These are phyloP conservation scores for Moesziomyces sp. DNA, from an alignment of 1,284 basidiomycete genomes.

Conservation along the genomic window DNA sequence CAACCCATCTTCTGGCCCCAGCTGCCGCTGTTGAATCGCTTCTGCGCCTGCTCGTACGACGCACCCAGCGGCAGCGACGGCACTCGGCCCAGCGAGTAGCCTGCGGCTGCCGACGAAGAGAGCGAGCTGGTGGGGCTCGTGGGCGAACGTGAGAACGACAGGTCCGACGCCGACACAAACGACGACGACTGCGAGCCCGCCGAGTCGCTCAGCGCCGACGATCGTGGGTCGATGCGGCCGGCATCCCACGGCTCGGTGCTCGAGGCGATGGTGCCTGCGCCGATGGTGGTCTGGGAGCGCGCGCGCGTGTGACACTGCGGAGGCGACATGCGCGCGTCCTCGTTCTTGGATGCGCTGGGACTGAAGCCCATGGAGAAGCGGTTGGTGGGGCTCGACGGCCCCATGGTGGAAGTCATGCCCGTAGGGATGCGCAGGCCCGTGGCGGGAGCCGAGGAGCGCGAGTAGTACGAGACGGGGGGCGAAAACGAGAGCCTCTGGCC, in stretches of 20 bases:
- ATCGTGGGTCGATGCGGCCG: constrained; percentile 9
- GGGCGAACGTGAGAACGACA: constrained; percentile 36
- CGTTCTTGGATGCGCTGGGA: constrained; percentile 11
- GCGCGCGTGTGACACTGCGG: constrained; percentile 37
- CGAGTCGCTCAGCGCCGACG: constrained; percentile 15
- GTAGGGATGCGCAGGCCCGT: constrained; percentile 26
- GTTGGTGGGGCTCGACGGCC: constrained; percentile 29
- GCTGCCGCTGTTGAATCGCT: constrained; percentile 53
- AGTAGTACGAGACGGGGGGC: constrained; percentile 40
- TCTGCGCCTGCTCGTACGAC: constrained; percentile 54
- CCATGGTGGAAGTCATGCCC: constrained; percentile 36
- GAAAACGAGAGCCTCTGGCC: constrained; percentile 40
- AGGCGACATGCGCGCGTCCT: constrained; percentile 27
- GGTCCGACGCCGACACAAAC: constrained; percentile 37
- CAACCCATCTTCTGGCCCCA: constrained; percentile 49
- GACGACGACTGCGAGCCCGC: constrained; percentile 34
- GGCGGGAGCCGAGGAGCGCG: constrained; percentile 28
- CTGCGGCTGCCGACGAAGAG: constrained; percentile 23
- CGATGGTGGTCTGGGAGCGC: constrained; percentile 42
- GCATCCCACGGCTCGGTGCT: constrained; percentile 26
- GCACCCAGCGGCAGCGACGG: constrained; percentile 47
- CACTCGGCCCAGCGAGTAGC: constrained; percentile 45
- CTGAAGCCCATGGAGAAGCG: constrained; percentile 40
- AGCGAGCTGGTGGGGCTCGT: constrained; percentile 32
- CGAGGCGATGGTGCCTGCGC: constrained; percentile 21